phyloP scores from a whole-genome alignment of 139 green algal genomes.

The Coelastrella sp. region DNA sequence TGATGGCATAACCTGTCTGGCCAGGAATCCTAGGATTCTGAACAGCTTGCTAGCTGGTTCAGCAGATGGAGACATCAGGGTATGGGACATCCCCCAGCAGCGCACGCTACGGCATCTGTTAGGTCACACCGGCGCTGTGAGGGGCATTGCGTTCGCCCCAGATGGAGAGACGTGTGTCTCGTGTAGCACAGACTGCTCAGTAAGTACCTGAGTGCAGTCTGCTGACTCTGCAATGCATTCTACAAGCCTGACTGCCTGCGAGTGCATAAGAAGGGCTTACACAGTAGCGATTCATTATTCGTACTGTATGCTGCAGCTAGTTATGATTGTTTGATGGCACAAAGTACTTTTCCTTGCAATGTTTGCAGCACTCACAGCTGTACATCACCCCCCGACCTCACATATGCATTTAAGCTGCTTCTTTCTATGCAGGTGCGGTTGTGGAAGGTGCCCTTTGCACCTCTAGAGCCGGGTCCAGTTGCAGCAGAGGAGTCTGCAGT shows the following conservation, averaged over 20 bases:
- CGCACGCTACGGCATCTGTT: slow-evolving; percentile 79
- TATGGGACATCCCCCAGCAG: slow-evolving; percentile 92
- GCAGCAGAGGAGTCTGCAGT: slow-evolving; percentile 63
- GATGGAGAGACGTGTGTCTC: slow-evolving; percentile 86
- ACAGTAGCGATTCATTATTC: too few species aligned
- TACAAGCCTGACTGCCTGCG: too few species aligned
- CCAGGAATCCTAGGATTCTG: slow-evolving; percentile 80
- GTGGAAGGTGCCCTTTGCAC: slow-evolving; percentile 81
- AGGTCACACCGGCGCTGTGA: slow-evolving; percentile 83
- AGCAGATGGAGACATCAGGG: slow-evolving; percentile 76
- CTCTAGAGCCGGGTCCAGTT: slow-evolving; percentile 76
- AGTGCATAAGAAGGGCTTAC: too few species aligned
- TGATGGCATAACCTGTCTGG: slow-evolving; percentile 92
- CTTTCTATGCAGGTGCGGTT: slow-evolving; percentile 23
- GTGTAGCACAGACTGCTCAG: slow-evolving; percentile 87
- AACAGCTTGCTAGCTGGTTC: slow-evolving; percentile 83
- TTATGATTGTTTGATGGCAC: too few species aligned
- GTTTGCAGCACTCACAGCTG: too few species aligned
- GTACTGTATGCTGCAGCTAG: too few species aligned
- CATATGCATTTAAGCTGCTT: background rate
- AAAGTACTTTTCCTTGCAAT: too few species aligned
- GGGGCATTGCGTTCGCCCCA: slow-evolving; percentile 83
- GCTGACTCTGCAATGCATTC: too few species aligned
- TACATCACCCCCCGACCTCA: too few species aligned
- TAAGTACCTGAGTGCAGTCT: slow-evolving; percentile 67